Evolutionary conservation across 202 grass and related monocot genomes (phyloP), one percentile per base, ranked within the genome.

Genomic region (Bolboschoenoplectus hybrid): DNA sequence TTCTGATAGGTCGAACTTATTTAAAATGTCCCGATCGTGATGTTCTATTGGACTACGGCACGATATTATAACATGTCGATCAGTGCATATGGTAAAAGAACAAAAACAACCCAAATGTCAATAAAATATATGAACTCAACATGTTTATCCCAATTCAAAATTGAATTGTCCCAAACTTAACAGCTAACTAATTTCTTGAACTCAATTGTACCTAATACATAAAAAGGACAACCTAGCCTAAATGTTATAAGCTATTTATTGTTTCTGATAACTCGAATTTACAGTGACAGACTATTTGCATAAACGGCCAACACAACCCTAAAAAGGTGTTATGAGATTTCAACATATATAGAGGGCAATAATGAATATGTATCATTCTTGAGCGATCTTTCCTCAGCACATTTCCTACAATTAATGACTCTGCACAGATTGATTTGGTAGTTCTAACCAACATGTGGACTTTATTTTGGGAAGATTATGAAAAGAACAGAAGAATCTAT

Each of bases 141-240:
- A 74, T 58, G 35, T 80, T 51, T 60, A 57, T 78, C 38, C 5
- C 35, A 57, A 80, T 80, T 80, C 43, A 5, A 58, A 80, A 80
- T 58, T 60, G 34, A 79, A 58, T 40, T 36, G 3, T 51, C 45
- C 41, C 71, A 51, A 74, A 51, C 45, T 35, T 51, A 52, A 2
- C 46, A 74, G 45, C 26, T 38, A 76, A 53, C 26, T 36, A 55
- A 17, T 69, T 69, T 43, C 5, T 69, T 43, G 17, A 16, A 10
- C 5, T 70, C 16, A n/a, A 70, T 44, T 70, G 61, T 49, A 17
- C 73, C 49, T 16, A 55, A 76, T 16, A 26, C 45, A 46, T 32
- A 14, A 52, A 74, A 53, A 55, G 38, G 6, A 55, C 26, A 53
- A 14, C 26, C 12, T 4, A 55, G 11, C 5, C 19, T 76, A 55